Conservation (phyloP, 2,329 filamentous ascomycete genomes). For the Neopestalotiopsis sp. region DNA sequence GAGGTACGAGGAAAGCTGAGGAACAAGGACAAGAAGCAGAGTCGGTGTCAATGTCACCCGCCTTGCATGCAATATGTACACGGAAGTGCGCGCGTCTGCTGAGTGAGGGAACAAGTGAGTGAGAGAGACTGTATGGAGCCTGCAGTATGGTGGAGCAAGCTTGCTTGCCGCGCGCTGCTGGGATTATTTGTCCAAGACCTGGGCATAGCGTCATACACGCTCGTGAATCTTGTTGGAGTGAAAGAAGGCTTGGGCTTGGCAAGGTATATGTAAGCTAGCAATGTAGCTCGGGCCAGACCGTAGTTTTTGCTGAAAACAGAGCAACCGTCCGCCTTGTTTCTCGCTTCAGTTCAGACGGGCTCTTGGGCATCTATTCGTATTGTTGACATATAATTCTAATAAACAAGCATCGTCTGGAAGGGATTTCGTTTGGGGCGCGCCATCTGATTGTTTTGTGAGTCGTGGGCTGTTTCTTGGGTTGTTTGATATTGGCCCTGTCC, state of each 20-base stretch:
- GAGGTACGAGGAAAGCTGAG: neutral
- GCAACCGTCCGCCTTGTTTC: conserved; percentile 9
- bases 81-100: neutral
- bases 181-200: conserved; percentile 10
- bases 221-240: conserved; percentile 1
- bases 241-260: conserved; percentile 8
- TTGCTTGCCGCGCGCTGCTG: conserved; percentile 1
- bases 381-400: neutral
- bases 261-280: neutral
- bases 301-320: conserved; percentile 3
- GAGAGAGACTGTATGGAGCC: neutral
- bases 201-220: conserved; percentile 16
- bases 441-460: neutral
- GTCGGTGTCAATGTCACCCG: neutral
- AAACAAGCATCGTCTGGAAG: neutral
- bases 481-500: conserved; percentile 8
- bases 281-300: conserved; percentile 8
- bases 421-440: neutral
- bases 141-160: conserved; percentile 7
- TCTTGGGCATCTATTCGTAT: neutral
- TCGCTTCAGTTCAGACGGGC: neutral
- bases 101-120: neutral
- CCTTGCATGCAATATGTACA: neutral
- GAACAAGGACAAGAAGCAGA: neutral
- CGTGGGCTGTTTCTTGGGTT: neutral